Conservation (phyloP, 2,329 filamentous ascomycete species). For the Fusarium anthophilum region DNA sequence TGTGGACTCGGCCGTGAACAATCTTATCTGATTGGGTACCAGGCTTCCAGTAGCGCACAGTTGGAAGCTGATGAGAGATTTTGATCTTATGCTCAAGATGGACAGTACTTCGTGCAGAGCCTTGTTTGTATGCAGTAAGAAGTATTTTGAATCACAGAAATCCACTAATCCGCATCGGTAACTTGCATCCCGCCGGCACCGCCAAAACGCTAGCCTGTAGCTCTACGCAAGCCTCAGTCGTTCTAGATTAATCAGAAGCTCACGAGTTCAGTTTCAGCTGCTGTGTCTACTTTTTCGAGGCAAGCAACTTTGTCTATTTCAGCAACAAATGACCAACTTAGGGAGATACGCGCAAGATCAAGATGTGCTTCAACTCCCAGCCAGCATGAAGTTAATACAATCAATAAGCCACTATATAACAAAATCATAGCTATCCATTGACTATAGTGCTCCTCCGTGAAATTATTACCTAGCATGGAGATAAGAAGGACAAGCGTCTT, state of each 20-base stretch:
- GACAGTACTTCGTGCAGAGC: fast-evolving
- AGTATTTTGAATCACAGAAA: not conserved
- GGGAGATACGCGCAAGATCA: fast-evolving
- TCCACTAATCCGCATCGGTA: not conserved
- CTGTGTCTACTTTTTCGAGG: too few species aligned
- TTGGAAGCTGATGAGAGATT: not conserved
- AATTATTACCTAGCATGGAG: too few species aligned
- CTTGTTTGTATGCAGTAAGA: not conserved
- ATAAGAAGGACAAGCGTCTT: fast-evolving
- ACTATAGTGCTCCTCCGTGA: fast-evolving
- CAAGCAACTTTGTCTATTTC: not conserved
- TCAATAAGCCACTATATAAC: fast-evolving
- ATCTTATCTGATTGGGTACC: not conserved
- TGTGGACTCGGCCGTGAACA: fast-evolving
- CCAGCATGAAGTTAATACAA: not conserved
- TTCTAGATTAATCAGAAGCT: not conserved
- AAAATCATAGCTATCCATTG: too few species aligned
- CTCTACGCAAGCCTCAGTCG: not conserved
- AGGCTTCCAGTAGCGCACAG: not conserved
- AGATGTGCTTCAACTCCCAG: not conserved
- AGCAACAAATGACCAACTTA: too few species aligned
- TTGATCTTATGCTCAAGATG: not conserved
- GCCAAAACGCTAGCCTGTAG: not conserved
- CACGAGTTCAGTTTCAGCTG: not conserved
- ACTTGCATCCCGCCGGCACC: not conserved